Evolutionary conservation across 495 filamentous ascomycete genomes (phyloP).

Genomic region (Hypoxylon cercidicola): DNA sequence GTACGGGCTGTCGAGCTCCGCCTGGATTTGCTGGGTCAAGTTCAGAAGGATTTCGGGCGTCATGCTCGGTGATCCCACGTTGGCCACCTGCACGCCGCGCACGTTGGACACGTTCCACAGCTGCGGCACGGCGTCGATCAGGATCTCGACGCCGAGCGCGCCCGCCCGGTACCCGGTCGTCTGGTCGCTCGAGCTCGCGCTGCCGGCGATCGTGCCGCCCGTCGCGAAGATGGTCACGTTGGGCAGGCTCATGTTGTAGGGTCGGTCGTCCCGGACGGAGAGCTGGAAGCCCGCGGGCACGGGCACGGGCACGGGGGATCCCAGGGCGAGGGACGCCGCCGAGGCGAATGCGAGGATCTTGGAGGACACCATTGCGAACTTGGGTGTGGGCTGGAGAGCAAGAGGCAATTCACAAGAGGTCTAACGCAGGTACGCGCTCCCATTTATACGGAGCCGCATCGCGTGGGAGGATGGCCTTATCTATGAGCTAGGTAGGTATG

Average conservation of each 20-base stretch:
- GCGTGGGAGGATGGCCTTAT: no score
- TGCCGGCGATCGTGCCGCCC: slow-evolving; percentile 62
- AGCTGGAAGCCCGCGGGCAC: slow-evolving; percentile 11
- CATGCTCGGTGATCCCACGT: slow-evolving; percentile 50
- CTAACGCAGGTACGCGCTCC: no score
- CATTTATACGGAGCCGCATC: no score
- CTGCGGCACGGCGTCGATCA: slow-evolving; percentile 55
- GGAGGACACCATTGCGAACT: slow-evolving; percentile 46
- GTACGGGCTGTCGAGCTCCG: slow-evolving; percentile 53
- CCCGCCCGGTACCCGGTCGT: slow-evolving; percentile 60
- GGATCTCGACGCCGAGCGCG: slow-evolving; percentile 50
- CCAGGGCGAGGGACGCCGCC: slow-evolving; percentile 9
- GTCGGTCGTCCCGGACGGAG: slow-evolving; percentile 36
- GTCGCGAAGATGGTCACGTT: slow-evolving; percentile 64
- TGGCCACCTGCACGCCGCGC: slow-evolving; percentile 55
- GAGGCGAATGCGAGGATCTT: slow-evolving; percentile 17
- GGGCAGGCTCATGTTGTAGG: slow-evolving; percentile 57
- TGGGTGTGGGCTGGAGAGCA: neutral
- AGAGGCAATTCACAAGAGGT: neutral
- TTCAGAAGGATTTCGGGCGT: slow-evolving; percentile 56
- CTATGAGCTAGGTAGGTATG: no score
- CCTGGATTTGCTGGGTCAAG: slow-evolving; percentile 54
- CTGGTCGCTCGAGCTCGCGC: slow-evolving; percentile 53
- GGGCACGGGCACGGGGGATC: slow-evolving; percentile 20
- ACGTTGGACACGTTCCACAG: slow-evolving; percentile 60